Base-by-base conservation (phyloP, 306 rosid species). In the Prosopis cineraria region DNA sequence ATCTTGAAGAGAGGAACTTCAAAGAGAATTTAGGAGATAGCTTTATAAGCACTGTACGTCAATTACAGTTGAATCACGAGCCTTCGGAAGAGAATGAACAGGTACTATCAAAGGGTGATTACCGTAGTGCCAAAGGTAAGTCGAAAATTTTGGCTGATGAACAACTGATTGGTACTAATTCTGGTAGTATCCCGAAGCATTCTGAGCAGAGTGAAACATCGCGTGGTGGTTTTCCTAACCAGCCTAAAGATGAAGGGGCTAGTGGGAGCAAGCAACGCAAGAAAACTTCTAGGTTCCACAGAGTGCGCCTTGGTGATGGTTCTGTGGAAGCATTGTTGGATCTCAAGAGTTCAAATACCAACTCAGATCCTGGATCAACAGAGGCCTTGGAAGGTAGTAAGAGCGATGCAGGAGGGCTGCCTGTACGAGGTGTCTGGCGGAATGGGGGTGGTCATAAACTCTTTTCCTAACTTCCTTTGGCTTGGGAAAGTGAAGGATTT, bases 361-460 rank as follows among this genome's bases (percentile, higher is more conserved):
- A 75, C n/a, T 25, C 87, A 22, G 89, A 86, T 80, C 56, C 70
- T 0, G 88, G 82, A 68, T 66, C 77, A 63, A 52, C 58, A 3
- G 79, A 83, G 13, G 77, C 33, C 41, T 70, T 56, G 43, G 84
- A 87, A 70, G 89, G 73, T 25, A 73, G 74, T 72, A 60, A 62
- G 39, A 73, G 87, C 77, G 60, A 82, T 13, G 22, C 76, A 11
- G 92, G 88, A 75, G 96, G 88, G 66, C 80, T 84, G 69, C 97
- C 98, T 40, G 94, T 85, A 7, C 88, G 87, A 25, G 98, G 98
- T 67, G 99, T 95, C 48, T 95, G 99, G 99, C 82, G 87, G 75
- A 93, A 65, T 4, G 92, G 91, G 20, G 96, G 93, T 29, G 93
- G 84, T 34, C 87, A 88, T 1, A 93, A 70, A 73, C 93, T 95